phyloP scores from a whole-genome alignment of 169 alveolate species.

The Plasmodium vivax region DNA sequence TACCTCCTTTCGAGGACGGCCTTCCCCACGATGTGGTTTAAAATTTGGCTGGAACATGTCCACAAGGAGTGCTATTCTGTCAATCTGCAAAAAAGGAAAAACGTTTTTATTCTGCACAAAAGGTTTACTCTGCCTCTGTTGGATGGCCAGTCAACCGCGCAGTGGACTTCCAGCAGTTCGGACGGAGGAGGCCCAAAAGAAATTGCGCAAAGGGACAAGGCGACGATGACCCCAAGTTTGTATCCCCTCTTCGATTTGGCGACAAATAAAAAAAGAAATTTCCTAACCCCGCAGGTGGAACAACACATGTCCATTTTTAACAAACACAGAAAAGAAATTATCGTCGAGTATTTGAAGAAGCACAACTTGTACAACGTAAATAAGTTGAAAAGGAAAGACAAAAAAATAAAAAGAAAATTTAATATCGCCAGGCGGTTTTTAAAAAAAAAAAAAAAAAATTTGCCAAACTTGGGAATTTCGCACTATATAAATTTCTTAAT shows the following conservation, averaged over 20 bases:
- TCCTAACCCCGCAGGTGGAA: neutral
- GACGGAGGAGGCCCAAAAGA: neutral
- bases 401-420: constrained; percentile 69
- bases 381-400: constrained; percentile 36
- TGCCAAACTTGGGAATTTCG: neutral
- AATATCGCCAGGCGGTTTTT: constrained; percentile 40
- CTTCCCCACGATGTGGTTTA: constrained; percentile 22
- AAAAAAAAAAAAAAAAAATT: constrained; percentile 38
- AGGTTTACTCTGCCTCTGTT: constrained; percentile 10
- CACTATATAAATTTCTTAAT: constrained; percentile 40
- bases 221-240: neutral
- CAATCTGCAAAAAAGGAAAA: constrained; percentile 23
- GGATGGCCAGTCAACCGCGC: neutral
- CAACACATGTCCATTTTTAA: constrained; percentile 28
- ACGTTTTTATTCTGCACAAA: constrained; percentile 25
- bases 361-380: constrained; percentile 60
- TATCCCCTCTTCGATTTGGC: neutral
- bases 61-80: constrained; percentile 12
- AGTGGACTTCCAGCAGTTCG: neutral
- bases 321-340: constrained; percentile 50
- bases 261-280: constrained; percentile 49
- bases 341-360: constrained; percentile 52
- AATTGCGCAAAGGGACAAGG: neutral
- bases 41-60: constrained; percentile 40
- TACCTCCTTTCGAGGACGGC: constrained; percentile 1